Percentiles rank a stretch among this genome's conserved stretches.
Conservation (phyloP, 2,329 filamentous ascomycete genomes). For the Ophiostoma australiae region DNA sequence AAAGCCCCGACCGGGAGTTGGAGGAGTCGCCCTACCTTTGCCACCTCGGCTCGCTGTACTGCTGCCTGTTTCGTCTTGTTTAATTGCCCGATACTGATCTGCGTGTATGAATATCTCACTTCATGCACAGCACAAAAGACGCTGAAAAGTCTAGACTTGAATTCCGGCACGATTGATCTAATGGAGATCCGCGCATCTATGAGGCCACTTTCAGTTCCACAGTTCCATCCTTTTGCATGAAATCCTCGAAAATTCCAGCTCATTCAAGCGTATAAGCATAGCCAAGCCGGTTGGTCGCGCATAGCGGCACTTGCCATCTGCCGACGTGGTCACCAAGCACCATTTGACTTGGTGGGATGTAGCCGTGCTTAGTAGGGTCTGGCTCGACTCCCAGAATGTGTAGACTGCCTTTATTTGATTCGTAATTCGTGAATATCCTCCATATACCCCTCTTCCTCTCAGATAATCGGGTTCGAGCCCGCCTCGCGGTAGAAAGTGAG, state of each 20-base stretch:
- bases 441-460: not conserved
- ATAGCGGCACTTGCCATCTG: not conserved
- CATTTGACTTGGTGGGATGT: not conserved
- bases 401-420: not conserved
- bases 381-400: not conserved
- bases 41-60: not conserved
- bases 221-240: not conserved
- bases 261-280: not conserved
- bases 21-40: not conserved
- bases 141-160: not conserved
- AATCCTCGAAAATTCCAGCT: not conserved
- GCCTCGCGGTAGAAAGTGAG: constrained; percentile 82
- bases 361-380: not conserved
- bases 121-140: not conserved
- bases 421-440: not conserved
- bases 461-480: constrained; percentile 27
- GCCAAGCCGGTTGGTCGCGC: not conserved
- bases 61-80: not conserved
- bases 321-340: not conserved
- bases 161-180: not conserved
- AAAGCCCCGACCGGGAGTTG: not conserved
- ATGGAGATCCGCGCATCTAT: not conserved
- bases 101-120: not conserved
- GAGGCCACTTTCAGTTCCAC: not conserved
- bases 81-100: not conserved